These are phyloP conservation scores for Lactarius psammicola DNA, from an alignment of 768 basidiomycete genomes.

Conservation along the genomic window DNA sequence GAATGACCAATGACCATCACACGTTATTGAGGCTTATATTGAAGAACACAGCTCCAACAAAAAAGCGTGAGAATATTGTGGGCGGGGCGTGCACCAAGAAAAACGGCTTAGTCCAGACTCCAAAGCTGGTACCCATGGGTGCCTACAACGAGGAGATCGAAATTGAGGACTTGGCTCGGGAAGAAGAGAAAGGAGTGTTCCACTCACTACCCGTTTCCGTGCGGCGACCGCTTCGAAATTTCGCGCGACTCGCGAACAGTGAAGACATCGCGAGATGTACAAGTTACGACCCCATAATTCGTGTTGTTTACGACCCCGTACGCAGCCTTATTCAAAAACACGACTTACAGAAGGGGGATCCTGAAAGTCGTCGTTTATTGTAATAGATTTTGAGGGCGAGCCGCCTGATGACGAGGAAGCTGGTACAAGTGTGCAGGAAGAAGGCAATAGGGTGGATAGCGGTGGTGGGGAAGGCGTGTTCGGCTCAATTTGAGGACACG, in stretches of 20 bases:
- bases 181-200: conserved; percentile 73
- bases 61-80: no score
- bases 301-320: conserved; percentile 94
- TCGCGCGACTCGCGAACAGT: conserved; percentile 73
- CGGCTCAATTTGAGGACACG: conserved; percentile 66
- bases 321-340: conserved; percentile 37
- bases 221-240: conserved; percentile 97
- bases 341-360: neutral
- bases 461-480: conserved; percentile 42
- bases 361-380: neutral
- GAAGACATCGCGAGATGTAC: conserved; percentile 97
- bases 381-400: conserved; percentile 85
- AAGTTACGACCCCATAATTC: conserved; percentile 88
- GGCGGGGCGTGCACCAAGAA: no score
- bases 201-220: conserved; percentile 99
- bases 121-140: conserved; percentile 48
- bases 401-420: conserved; percentile 46
- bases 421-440: conserved; percentile 30
- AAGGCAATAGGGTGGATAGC: conserved; percentile 22
- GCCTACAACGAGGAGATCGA: conserved; percentile 96
- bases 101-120: no score
- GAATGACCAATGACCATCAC: no score
- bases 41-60: no score
- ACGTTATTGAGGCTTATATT: no score
- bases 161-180: conserved; percentile 96